Evolutionary conservation across 495 filamentous ascomycete species (phyloP).

Genomic region (Tuber umbilicatum): DNA sequence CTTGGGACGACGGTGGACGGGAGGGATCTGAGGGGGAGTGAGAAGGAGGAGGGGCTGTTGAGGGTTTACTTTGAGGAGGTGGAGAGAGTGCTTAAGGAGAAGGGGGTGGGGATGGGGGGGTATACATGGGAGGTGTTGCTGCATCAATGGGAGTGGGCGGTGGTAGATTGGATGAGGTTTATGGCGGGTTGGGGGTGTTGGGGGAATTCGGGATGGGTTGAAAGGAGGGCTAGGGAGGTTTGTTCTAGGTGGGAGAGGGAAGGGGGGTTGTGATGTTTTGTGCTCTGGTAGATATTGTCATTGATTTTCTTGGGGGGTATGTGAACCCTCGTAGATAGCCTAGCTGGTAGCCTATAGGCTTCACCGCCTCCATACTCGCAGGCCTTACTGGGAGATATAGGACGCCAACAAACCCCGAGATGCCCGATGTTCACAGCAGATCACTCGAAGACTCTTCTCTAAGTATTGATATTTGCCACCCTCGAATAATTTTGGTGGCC

Average conservation of each 20-base stretch:
- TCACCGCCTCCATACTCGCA: neutral
- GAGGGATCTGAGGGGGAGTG: conserved; percentile 33
- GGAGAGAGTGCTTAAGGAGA: conserved; percentile 9
- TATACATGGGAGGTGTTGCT: conserved; percentile 46
- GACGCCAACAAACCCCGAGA: neutral
- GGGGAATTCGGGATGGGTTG: conserved; percentile 48
- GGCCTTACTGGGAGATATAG: neutral
- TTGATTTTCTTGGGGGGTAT: neutral
- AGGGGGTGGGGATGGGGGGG: conserved; percentile 6
- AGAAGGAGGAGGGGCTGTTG: conserved; percentile 44
- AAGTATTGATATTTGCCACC: neutral
- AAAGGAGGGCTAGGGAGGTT: conserved; percentile 14
- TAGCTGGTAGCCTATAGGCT: neutral
- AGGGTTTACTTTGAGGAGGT: conserved; percentile 42
- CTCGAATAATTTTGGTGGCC: neutral
- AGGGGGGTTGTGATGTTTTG: conserved; percentile 8
- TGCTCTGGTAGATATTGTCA: neutral
- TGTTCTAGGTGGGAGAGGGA: conserved; percentile 16
- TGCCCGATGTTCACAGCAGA: neutral
- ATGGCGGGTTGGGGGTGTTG: conserved; percentile 50
- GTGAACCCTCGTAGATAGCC: neutral
- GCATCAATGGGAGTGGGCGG: conserved; percentile 47
- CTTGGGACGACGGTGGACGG: conserved; percentile 36
- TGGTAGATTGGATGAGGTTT: conserved; percentile 50
- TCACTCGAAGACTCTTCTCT: neutral